Evolutionary conservation across 2,329 filamentous ascomycete species (phyloP).

Genomic region (Coccinonectria pachysandricola): DNA sequence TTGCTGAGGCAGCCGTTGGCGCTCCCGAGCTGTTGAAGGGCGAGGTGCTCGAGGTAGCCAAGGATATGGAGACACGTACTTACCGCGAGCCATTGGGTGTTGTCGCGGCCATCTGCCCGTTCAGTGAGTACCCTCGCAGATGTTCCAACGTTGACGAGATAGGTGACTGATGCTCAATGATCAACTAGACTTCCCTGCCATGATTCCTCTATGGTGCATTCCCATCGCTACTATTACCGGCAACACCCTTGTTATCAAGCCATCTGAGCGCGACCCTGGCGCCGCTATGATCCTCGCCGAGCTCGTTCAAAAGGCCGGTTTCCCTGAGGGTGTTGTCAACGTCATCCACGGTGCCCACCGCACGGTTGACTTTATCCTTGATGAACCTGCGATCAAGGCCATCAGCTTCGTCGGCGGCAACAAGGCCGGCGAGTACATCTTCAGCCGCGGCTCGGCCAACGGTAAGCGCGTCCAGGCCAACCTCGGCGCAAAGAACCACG

Average conservation of each 20-base stretch:
- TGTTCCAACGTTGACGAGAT: too few relatives aligned
- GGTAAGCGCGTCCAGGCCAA: slow-evolving; percentile 86
- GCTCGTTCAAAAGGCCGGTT: slow-evolving; percentile 68
- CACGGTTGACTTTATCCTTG: slow-evolving; percentile 78
- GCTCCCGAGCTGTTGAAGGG: slow-evolving; percentile 76
- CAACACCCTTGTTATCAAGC: slow-evolving; percentile 78
- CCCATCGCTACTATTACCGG: slow-evolving; percentile 75
- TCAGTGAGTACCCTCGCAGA: slow-evolving; percentile 67
- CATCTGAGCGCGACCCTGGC: slow-evolving; percentile 75
- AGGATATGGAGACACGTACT: slow-evolving; percentile 81
- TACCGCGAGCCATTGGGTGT: slow-evolving; percentile 77
- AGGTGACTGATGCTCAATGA: too few relatives aligned
- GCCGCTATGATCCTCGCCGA: slow-evolving; percentile 79
- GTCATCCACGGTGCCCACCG: slow-evolving; percentile 71
- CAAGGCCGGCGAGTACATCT: slow-evolving; percentile 85
- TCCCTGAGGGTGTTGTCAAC: slow-evolving; percentile 74
- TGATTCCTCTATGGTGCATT: slow-evolving; percentile 89
- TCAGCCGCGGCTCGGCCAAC: slow-evolving; percentile 64
- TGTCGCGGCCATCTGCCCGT: slow-evolving; percentile 75
- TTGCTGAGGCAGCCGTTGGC: slow-evolving; percentile 71
- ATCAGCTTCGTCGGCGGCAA: slow-evolving; percentile 81
- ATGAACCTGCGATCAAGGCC: slow-evolving; percentile 77
- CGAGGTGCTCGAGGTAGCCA: slow-evolving; percentile 74
- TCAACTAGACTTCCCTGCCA: slow-evolving; percentile 78
- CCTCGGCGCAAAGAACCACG: slow-evolving; percentile 81